Evolutionary conservation across 768 basidiomycete genomes (phyloP).

Genomic region (Trametes cingulata): DNA sequence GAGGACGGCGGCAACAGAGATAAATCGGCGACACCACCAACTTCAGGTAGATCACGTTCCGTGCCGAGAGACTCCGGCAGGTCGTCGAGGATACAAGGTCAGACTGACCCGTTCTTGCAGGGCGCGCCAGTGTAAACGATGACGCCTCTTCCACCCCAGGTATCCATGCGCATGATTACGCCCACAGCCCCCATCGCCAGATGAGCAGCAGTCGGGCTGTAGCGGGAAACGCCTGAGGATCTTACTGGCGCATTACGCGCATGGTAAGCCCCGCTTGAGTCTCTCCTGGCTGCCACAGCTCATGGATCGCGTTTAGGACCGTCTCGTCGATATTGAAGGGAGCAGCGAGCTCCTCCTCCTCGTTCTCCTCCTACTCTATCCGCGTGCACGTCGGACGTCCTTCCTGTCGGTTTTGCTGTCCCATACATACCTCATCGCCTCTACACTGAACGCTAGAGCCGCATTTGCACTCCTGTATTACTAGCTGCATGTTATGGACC

Average conservation of each 20-base stretch:
- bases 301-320: background rate
- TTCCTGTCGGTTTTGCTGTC: background rate
- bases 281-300: background rate
- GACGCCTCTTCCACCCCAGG: conserved; percentile 20
- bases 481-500: background rate
- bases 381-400: background rate
- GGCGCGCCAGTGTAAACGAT: background rate
- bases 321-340: background rate
- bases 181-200: conserved; percentile 24
- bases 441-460: background rate
- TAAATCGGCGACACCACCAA: conserved; percentile 3
- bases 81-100: conserved; percentile 23
- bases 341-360: background rate
- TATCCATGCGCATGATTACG: conserved; percentile 32
- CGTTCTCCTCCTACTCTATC: background rate
- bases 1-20: conserved; percentile 18
- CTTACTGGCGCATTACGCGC: background rate
- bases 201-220: conserved; percentile 16
- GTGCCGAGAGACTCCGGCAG: conserved; percentile 1
- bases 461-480: background rate
- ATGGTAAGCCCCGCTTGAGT: background rate
- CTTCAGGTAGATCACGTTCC: conserved; percentile 10
- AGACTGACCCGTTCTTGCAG: background rate
- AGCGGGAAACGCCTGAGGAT: conserved; percentile 12
- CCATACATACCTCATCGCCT: background rate